These are phyloP conservation scores for Backusella psychrophila DNA, from an alignment of 192 early-diverging fungal genomes.

Conservation along the genomic window DNA sequence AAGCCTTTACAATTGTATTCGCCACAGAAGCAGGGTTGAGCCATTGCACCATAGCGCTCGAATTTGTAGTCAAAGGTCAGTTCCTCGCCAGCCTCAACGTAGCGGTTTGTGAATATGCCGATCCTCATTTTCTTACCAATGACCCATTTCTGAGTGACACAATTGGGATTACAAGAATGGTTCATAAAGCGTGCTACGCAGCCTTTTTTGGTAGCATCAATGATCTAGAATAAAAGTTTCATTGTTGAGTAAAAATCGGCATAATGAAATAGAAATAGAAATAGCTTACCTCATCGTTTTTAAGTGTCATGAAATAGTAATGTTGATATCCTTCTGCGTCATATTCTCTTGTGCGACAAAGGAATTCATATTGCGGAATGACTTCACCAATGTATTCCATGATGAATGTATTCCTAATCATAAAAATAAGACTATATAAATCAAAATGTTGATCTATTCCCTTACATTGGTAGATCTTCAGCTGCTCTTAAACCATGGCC, in stretches of 20 bases:
- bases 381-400: slow-evolving; percentile 99
- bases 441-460: neutral
- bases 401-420: slow-evolving; percentile 74
- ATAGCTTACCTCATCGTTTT: slow-evolving; percentile 72
- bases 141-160: slow-evolving; percentile 95
- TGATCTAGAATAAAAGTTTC: slow-evolving; percentile 52
- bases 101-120: slow-evolving; percentile 86
- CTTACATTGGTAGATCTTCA: slow-evolving; percentile 59
- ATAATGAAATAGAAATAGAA: neutral
- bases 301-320: slow-evolving; percentile 98
- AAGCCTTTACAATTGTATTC: slow-evolving; percentile 83
- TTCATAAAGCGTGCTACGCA: slow-evolving; percentile 96
- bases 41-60: slow-evolving; percentile 85
- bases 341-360: slow-evolving; percentile 81
- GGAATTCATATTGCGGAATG: slow-evolving; percentile 73
- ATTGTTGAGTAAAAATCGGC: neutral
- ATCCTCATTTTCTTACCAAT: slow-evolving; percentile 87
- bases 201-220: slow-evolving; percentile 92
- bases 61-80: slow-evolving; percentile 99
- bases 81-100: slow-evolving; percentile 79
- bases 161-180: slow-evolving; percentile 96
- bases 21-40: slow-evolving; percentile 92
- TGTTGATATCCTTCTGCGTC: slow-evolving; percentile 78
- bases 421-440: no score
- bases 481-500: slow-evolving; percentile 86